Evolutionary conservation across 768 basidiomycete species (phyloP).

Genomic region (Amanita thiersii): DNA sequence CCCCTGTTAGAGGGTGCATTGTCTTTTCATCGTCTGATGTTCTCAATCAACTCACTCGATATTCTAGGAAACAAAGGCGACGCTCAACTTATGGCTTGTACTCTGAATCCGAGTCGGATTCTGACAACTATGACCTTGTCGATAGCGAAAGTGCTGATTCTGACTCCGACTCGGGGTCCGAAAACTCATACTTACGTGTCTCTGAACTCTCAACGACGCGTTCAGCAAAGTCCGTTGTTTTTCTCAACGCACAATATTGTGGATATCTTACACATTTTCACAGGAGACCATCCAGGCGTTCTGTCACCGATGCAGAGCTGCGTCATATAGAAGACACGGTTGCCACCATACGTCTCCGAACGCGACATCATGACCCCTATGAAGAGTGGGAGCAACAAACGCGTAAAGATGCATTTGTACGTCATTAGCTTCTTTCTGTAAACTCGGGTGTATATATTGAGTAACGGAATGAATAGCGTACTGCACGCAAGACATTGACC

Average conservation of each 20-base stretch:
- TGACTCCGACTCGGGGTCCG: conserved; percentile 22
- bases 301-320: conserved; percentile 29
- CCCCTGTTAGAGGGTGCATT: conserved; percentile 33
- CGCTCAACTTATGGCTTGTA: conserved; percentile 41
- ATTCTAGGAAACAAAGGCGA: conserved; percentile 21
- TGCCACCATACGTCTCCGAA: conserved; percentile 41
- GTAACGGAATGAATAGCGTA: too few relatives aligned
- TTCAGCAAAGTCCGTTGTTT: conserved; percentile 17
- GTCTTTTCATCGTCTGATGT: background rate
- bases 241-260: background rate
- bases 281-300: conserved; percentile 24
- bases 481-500: conserved; percentile 35
- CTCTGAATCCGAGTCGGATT: conserved; percentile 36
- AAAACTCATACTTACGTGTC: conserved; percentile 21
- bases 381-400: conserved; percentile 50
- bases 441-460: too few relatives aligned
- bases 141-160: conserved; percentile 15
- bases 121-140: conserved; percentile 18
- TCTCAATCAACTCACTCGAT: conserved; percentile 8
- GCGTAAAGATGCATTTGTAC: conserved; percentile 42
- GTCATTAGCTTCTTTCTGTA: conserved; percentile 17
- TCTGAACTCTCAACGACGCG: conserved; percentile 29
- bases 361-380: conserved; percentile 46
- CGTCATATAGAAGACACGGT: conserved; percentile 40
- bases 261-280: conserved; percentile 5